A percentile compares a stretch with the other conserved stretches of the same genome.
These are phyloP conservation scores for Aeschynomene evenia DNA, from an alignment of 306 rosid genomes.

Conservation along the genomic window DNA sequence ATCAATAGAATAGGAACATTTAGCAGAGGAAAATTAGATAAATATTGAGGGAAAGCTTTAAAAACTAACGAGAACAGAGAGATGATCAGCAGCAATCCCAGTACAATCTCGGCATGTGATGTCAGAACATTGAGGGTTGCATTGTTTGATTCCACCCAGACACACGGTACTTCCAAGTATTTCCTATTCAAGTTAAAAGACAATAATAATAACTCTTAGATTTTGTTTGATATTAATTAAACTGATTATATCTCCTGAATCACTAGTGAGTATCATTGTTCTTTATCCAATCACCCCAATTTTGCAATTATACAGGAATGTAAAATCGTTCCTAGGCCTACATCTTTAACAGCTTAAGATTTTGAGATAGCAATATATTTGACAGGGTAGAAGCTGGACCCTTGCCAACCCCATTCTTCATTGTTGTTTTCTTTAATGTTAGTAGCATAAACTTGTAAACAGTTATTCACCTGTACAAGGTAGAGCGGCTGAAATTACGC, in stretches of 20 bases:
- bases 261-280: not conserved
- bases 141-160: slow-evolving; percentile 93
- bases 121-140: slow-evolving; percentile 78
- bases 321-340: not conserved
- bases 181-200: slow-evolving; percentile 50
- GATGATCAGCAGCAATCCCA: slow-evolving; percentile 79
- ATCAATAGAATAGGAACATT: not conserved
- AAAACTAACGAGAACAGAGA: slow-evolving; percentile 85
- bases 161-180: slow-evolving; percentile 87
- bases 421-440: slow-evolving; percentile 1
- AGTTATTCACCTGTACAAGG: slow-evolving; percentile 73
- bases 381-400: not conserved
- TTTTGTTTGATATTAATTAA: too few relatives aligned
- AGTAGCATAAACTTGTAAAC: not conserved
- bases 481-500: slow-evolving; percentile 82
- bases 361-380: too few relatives aligned
- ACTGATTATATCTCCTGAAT: not conserved
- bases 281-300: not conserved
- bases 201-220: not conserved
- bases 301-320: not conserved
- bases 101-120: slow-evolving; percentile 88
- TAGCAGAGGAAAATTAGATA: not conserved
- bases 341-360: not conserved
- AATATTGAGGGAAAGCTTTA: not conserved
- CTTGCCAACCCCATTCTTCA: not conserved